Evolutionary conservation across 2,329 filamentous ascomycete genomes (phyloP).

Genomic region (Fonsecaea pugnacius): DNA sequence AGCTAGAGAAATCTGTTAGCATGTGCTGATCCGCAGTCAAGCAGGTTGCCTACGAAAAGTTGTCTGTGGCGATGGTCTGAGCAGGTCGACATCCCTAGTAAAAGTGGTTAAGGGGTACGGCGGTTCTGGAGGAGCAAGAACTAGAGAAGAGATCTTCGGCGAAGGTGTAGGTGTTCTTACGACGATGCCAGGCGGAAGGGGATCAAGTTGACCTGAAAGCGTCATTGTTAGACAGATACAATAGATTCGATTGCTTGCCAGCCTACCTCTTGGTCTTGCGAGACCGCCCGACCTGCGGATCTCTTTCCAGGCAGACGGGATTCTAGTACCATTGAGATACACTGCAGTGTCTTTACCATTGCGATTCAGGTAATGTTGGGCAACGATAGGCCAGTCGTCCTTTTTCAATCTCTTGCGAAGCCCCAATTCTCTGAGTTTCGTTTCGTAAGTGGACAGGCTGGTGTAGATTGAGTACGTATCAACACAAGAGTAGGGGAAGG

Average conservation of each 20-base stretch:
- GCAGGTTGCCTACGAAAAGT: neutral
- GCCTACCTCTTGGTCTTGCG: neutral
- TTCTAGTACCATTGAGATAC: conserved; percentile 1
- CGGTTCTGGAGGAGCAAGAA: neutral
- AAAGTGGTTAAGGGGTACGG: neutral
- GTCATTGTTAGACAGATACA: neutral
- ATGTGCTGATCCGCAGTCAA: neutral
- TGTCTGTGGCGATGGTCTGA: neutral
- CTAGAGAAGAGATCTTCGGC: neutral
- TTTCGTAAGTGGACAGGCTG: conserved; percentile 5
- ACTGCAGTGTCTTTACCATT: neutral
- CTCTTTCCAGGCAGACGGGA: conserved; percentile 3
- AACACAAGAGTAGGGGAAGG: neutral
- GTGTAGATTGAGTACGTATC: neutral
- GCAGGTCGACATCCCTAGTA: neutral
- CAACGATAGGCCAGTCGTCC: neutral
- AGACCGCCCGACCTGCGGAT: neutral
- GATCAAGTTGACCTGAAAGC: neutral
- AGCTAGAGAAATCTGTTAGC: neutral
- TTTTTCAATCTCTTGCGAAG: neutral
- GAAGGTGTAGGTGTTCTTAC: conserved; percentile 2
- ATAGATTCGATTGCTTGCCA: neutral
- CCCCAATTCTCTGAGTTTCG: neutral
- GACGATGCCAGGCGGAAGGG: neutral
- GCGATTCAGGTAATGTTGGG: neutral